Base-by-base conservation (phyloP, 208 protist genomes). In the Naegleria gruberi region DNA sequence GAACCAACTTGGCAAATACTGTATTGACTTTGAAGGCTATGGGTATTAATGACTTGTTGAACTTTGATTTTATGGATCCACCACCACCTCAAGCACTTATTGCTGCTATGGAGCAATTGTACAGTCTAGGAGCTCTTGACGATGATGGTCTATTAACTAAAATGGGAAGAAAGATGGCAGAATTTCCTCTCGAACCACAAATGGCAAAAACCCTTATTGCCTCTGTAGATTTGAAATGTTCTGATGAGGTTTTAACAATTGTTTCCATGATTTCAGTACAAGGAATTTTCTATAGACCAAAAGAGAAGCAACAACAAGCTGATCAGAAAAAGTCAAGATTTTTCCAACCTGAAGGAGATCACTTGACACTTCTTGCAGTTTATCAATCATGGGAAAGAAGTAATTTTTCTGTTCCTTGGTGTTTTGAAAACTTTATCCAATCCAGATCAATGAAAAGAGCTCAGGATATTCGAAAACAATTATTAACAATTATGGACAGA, bases 101-200 rank as follows among this genome's bases (percentile, higher is more conserved):
- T 34, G 91, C 93, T 0, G 98, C 98, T n/a, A 94, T 99, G 93
- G 96, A 99, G 92, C 95, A 97, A 98, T 95, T 97, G 91, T 98
- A 98, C 87, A 97, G 96, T 51, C 95, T 99, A 40, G 97, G 97
- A 89, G 98, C 98, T 6, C 93, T 99, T 0, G 97, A 99, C 92
- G 95, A 94, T 90, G 98, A 92, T 81, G 98, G 98, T 15, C 90
- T 99, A 43, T 95, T 99, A 19, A 99, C 99, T 8, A 94, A 95
- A 34, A 93, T 99, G 7, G 98, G 98, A 7, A 91, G 93, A 89
- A 95, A 98, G 12, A 96, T 99, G 92, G 98, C 97, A 5, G 97
- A 99, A 93, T 99, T 99, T 90, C 98, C 99, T 7, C 96, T 99
- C 89, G 98, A 99, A 87, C 98, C 99, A 41, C 97, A 94, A 91